Percentiles rank a stretch among this genome's conserved stretches.
Evolutionary conservation across 495 filamentous ascomycete genomes (phyloP).

Genomic region (Tuber microsphaerosporum): DNA sequence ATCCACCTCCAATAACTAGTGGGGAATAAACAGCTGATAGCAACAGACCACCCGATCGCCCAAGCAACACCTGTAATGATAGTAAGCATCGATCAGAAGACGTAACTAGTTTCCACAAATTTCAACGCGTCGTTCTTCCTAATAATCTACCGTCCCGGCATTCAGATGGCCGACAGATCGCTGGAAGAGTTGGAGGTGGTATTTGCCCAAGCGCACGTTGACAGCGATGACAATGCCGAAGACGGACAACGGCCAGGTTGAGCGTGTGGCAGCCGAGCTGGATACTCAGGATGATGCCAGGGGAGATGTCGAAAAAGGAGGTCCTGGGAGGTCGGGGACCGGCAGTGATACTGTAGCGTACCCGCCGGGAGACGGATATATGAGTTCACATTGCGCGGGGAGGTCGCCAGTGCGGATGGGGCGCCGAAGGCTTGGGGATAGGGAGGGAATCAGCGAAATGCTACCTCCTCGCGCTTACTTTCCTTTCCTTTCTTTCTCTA

Average conservation of each 20-base stretch:
- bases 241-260: not conserved
- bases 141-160: constrained; percentile 42
- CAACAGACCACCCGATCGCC: constrained; percentile 45
- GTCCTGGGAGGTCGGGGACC: not conserved
- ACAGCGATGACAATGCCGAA: constrained; percentile 6
- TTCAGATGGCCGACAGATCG: constrained; percentile 40
- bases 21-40: not conserved
- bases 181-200: constrained; percentile 44
- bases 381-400: not conserved
- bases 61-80: constrained; percentile 43
- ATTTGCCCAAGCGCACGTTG: constrained; percentile 26
- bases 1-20: constrained; percentile 37
- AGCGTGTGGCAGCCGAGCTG: constrained; percentile 1
- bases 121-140: constrained; percentile 41
- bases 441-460: not conserved
- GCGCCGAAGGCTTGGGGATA: not conserved
- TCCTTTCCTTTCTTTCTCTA: not conserved
- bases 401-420: not conserved
- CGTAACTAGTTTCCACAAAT: constrained; percentile 43
- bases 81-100: constrained; percentile 40
- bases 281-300: not conserved
- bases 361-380: not conserved
- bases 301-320: not conserved
- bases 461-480: not conserved
- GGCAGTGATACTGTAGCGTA: not conserved